Conservation (phyloP, 73 alveolate species). For the Stentor roeselii region DNA sequence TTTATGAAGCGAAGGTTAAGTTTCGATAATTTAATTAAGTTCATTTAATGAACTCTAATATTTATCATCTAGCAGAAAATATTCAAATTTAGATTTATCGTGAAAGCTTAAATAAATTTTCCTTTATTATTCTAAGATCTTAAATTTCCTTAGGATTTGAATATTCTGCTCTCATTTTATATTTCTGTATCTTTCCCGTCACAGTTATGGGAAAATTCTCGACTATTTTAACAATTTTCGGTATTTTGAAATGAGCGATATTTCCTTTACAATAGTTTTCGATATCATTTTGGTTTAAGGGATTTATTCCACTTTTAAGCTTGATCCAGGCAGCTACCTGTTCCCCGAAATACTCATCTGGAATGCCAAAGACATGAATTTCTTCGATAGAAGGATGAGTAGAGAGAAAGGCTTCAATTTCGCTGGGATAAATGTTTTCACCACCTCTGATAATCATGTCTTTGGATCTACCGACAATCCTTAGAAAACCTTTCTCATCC, state of each 20-base stretch:
- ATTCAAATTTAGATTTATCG: no score
- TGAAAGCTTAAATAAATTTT: no score
- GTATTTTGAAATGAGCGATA: conserved; percentile 68
- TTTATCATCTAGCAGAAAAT: no score
- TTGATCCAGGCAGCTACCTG: conserved; percentile 77
- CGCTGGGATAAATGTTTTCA: conserved; percentile 81
- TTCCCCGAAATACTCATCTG: conserved; percentile 73
- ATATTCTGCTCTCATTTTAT: conserved; percentile 51
- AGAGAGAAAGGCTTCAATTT: conserved; percentile 64
- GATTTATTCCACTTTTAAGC: conserved; percentile 34
- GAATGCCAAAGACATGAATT: conserved; percentile 73
- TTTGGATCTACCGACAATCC: conserved; percentile 75
- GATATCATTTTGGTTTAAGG: conserved; percentile 39
- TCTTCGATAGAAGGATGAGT: conserved; percentile 56
- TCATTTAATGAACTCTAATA: no score
- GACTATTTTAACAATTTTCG: conserved; percentile 58
- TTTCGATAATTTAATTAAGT: no score
- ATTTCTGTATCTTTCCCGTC: conserved; percentile 81
- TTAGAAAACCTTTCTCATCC: conserved; percentile 71
- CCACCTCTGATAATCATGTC: conserved; percentile 91
- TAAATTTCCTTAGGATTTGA: no score
- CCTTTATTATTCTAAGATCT: no score
- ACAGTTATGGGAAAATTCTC: conserved; percentile 66
- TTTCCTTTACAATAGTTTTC: conserved; percentile 53
- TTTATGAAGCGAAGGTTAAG: no score